phyloP scores from a whole-genome alignment of 1,284 basidiomycete genomes.

The Kwoniella shivajii region DNA sequence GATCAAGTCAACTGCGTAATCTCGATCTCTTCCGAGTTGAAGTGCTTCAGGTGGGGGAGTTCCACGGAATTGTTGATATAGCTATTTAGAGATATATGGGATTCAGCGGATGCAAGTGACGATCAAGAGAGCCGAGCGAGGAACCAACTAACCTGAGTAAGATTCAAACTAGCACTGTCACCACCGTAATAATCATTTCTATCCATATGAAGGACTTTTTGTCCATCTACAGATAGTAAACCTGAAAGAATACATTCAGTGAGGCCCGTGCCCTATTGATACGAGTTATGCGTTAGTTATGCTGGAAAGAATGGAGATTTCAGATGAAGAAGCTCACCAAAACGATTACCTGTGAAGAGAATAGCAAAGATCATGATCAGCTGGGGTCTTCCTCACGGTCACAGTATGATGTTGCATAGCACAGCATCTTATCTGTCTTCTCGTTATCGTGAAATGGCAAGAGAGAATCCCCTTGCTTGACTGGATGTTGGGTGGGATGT shows the following conservation, averaged over 20 bases:
- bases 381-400: neutral
- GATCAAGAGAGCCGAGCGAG: neutral
- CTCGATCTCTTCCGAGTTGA: constrained; percentile 83
- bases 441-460: neutral
- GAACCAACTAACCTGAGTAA: constrained; percentile 77
- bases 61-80: constrained; percentile 88
- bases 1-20: constrained; percentile 94
- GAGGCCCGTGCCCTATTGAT: constrained; percentile 82
- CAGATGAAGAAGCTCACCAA: constrained; percentile 54
- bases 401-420: too few species aligned
- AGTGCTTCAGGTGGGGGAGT: constrained; percentile 64
- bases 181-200: constrained; percentile 99
- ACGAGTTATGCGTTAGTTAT: neutral
- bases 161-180: constrained; percentile 94
- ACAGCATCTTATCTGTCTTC: too few species aligned
- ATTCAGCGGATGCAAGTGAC: neutral
- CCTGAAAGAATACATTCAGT: constrained; percentile 98
- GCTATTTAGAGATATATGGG: constrained; percentile 57
- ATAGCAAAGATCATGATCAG: constrained; percentile 2
- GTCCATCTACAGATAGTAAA: constrained; percentile 94
- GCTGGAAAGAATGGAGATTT: neutral
- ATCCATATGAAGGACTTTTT: constrained; percentile 99
- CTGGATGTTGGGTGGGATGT: neutral
- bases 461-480: neutral
- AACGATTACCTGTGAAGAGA: constrained; percentile 73